Evolutionary conservation across 345 rosid genomes (phyloP).

Genomic region (Gossypium turneri): DNA sequence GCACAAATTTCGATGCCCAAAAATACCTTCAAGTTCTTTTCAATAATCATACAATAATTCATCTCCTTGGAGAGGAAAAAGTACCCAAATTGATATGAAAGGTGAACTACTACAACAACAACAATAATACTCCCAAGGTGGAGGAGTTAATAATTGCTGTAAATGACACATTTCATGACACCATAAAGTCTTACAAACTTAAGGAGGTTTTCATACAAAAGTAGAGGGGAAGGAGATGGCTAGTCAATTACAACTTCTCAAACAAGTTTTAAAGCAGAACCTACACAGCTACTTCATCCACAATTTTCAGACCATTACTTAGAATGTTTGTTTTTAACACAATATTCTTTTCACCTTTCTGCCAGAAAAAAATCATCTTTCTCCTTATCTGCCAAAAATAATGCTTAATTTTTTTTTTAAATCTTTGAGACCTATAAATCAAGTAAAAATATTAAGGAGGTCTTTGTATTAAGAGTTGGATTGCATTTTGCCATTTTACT

Average conservation of each 20-base stretch:
- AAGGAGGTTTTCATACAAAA: background rate
- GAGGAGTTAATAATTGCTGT: background rate
- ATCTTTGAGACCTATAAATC: background rate
- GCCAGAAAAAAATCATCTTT: background rate
- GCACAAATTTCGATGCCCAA: too few species aligned
- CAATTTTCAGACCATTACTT: background rate
- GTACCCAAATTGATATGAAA: background rate
- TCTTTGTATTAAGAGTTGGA: background rate
- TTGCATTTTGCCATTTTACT: too few species aligned
- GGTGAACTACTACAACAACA: background rate
- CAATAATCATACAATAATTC: background rate
- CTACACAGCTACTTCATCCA: conserved; percentile 1
- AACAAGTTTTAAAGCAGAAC: background rate
- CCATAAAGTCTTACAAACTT: background rate
- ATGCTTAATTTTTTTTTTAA: background rate
- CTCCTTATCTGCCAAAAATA: background rate
- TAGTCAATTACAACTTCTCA: conserved; percentile 8
- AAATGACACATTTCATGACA: background rate
- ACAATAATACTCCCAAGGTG: background rate
- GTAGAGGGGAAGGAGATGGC: background rate
- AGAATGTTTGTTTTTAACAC: background rate
- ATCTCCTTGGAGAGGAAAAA: background rate
- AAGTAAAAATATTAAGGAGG: background rate
- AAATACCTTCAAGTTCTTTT: background rate
- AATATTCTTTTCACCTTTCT: background rate